phyloP scores from a whole-genome alignment of 495 filamentous ascomycete species.

The Tuber brumale region DNA sequence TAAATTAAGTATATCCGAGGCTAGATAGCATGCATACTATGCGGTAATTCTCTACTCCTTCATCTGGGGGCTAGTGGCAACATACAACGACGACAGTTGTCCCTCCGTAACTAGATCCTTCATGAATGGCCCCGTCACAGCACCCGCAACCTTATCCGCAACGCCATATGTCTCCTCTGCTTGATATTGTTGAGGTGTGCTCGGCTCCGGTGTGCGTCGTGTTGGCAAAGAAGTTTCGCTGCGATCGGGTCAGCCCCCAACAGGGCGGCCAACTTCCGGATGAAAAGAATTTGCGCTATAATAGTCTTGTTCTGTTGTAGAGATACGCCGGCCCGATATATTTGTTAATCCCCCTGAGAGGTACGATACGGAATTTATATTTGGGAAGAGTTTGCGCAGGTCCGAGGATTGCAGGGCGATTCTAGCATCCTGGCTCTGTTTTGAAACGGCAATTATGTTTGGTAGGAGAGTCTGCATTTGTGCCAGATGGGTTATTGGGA shows the following conservation, averaged over 20 bases:
- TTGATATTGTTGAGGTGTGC: conserved; percentile 51
- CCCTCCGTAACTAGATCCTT: conserved; percentile 50
- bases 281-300: conserved; percentile 49
- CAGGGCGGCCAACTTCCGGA: conserved; percentile 41
- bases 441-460: conserved; percentile 38
- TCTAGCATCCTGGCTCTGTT: conserved; percentile 44
- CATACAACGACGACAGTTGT: conserved; percentile 49
- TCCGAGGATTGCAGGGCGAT: conserved; percentile 53
- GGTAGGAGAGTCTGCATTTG: conserved; percentile 46
- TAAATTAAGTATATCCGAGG: neutral
- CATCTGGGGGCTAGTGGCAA: conserved; percentile 48
- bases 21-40: conserved; percentile 44
- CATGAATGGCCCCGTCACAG: conserved; percentile 47
- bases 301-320: conserved; percentile 52
- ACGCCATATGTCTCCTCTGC: conserved; percentile 51
- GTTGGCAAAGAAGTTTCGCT: conserved; percentile 45
- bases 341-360: conserved; percentile 51
- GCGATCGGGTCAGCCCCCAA: conserved; percentile 32
- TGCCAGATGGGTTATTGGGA: conserved; percentile 44
- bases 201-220: conserved; percentile 50
- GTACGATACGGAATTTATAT: conserved; percentile 47
- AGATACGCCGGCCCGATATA: conserved; percentile 51
- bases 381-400: conserved; percentile 49
- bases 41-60: conserved; percentile 48
- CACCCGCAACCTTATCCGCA: conserved; percentile 45